Evolutionary conservation across 257 asterid genomes (phyloP).

Genomic region (Scutellaria galericulata): DNA sequence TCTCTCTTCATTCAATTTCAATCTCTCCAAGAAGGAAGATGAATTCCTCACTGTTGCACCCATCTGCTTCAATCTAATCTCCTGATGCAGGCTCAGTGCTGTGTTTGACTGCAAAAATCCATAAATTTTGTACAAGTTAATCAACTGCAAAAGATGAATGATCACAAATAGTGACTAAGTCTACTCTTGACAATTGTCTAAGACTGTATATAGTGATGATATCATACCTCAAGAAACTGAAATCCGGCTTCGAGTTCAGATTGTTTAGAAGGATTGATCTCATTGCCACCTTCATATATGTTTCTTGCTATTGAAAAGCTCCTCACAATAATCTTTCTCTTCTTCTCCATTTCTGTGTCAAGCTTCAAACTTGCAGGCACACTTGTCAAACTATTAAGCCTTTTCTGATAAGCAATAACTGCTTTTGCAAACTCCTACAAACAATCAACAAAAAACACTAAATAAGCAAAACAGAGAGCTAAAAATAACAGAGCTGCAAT

Average conservation of each 20-base stretch:
- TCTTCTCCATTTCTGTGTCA: constrained; percentile 53
- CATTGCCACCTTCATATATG: constrained; percentile 45
- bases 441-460: neutral
- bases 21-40: constrained; percentile 47
- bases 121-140: too few species aligned
- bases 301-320: constrained; percentile 67
- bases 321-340: constrained; percentile 47
- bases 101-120: constrained; percentile 55
- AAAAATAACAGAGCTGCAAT: neutral
- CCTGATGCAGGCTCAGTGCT: constrained; percentile 68
- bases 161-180: too few species aligned
- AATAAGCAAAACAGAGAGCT: neutral
- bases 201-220: too few species aligned
- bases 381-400: constrained; percentile 40
- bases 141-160: neutral
- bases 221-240: constrained; percentile 71
- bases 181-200: too few species aligned
- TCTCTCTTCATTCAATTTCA: constrained; percentile 59
- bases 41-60: constrained; percentile 83
- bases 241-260: constrained; percentile 77
- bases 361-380: constrained; percentile 42
- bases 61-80: constrained; percentile 73
- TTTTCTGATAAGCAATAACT: constrained; percentile 68
- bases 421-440: constrained; percentile 73
- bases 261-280: constrained; percentile 37